Evolutionary conservation across 441 rosid genomes (phyloP).

Genomic region (Erysimum pusillum): DNA sequence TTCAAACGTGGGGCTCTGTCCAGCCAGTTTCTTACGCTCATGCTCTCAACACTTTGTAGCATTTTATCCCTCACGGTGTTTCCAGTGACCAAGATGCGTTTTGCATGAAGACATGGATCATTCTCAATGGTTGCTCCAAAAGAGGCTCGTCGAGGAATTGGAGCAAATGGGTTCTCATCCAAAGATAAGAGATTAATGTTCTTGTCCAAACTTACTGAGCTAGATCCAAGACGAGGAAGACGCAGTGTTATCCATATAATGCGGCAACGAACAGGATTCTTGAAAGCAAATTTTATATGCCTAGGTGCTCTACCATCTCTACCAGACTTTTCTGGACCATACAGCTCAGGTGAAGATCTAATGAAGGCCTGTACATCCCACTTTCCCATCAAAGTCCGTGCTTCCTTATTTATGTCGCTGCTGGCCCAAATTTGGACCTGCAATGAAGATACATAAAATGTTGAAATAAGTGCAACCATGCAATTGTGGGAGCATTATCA

Average conservation of each 20-base stretch:
- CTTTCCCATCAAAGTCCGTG: conserved; percentile 85
- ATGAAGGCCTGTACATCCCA: conserved; percentile 89
- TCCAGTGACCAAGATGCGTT: conserved; percentile 78
- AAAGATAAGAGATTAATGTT: conserved; percentile 80
- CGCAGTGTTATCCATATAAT: conserved; percentile 86
- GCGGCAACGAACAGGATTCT: conserved; percentile 82
- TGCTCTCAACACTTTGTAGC: conserved; percentile 66
- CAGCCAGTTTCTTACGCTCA: conserved; percentile 68
- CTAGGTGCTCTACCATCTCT: conserved; percentile 70
- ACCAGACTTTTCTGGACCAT: conserved; percentile 73
- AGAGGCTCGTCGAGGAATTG: conserved; percentile 79
- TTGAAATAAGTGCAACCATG: conserved; percentile 25
- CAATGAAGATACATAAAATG: conserved; percentile 37
- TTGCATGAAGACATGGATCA: conserved; percentile 92
- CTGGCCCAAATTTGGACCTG: conserved; percentile 99
- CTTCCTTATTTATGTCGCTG: conserved; percentile 83
- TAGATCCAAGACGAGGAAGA: conserved; percentile 85
- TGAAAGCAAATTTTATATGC: conserved; percentile 83
- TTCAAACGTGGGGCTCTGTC: conserved; percentile 81
- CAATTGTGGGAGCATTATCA: conserved; percentile 7
- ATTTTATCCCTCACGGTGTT: conserved; percentile 62
- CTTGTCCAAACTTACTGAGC: conserved; percentile 77
- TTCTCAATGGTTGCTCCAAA: conserved; percentile 77
- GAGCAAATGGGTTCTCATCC: conserved; percentile 93
- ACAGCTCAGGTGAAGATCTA: conserved; percentile 72